Percentiles rank a stretch among this genome's conserved stretches.
These are phyloP conservation scores for Globisporangium mamillatum DNA, from an alignment of 352 stramenopile species.

Conservation along the genomic window DNA sequence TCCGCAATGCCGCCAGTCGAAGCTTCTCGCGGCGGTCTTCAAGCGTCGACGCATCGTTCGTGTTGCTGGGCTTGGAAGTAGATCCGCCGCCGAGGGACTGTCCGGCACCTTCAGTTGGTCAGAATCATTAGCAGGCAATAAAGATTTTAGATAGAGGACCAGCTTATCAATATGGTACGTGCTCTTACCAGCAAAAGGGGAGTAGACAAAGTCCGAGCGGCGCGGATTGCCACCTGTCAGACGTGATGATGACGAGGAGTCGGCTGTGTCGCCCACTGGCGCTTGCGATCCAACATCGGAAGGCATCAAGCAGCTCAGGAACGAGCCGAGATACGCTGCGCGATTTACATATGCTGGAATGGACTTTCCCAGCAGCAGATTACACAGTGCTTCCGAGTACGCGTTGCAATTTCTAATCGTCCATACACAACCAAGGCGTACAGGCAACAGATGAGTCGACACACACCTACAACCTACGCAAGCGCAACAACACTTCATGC, in stretches of 20 bases:
- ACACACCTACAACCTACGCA: neutral
- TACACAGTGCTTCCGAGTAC: conserved; percentile 88
- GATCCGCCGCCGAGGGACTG: conserved; percentile 29
- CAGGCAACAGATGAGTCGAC: too few species aligned
- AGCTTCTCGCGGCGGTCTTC: conserved; percentile 66
- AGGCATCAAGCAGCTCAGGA: conserved; percentile 78
- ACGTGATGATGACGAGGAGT: conserved; percentile 10
- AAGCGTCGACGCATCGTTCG: conserved; percentile 26
- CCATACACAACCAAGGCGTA: too few species aligned
- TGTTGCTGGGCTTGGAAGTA: conserved; percentile 12
- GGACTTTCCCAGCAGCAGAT: conserved; percentile 68
- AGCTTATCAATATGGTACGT: neutral
- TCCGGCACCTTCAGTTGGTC: conserved; percentile 34
- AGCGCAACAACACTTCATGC: neutral
- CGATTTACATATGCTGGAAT: conserved; percentile 93
- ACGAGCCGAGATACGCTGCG: conserved; percentile 91
- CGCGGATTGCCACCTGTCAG: conserved; percentile 19
- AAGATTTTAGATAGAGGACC: neutral
- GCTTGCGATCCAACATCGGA: conserved; percentile 48
- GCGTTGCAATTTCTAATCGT: conserved; percentile 90
- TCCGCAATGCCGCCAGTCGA: conserved; percentile 55
- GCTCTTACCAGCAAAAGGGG: conserved; percentile 56
- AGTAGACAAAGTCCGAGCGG: conserved; percentile 39
- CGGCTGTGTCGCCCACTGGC: conserved; percentile 36
- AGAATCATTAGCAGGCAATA: neutral